Conservation (phyloP, 1,284 basidiomycete species). For the Polyporus tsugae region DNA sequence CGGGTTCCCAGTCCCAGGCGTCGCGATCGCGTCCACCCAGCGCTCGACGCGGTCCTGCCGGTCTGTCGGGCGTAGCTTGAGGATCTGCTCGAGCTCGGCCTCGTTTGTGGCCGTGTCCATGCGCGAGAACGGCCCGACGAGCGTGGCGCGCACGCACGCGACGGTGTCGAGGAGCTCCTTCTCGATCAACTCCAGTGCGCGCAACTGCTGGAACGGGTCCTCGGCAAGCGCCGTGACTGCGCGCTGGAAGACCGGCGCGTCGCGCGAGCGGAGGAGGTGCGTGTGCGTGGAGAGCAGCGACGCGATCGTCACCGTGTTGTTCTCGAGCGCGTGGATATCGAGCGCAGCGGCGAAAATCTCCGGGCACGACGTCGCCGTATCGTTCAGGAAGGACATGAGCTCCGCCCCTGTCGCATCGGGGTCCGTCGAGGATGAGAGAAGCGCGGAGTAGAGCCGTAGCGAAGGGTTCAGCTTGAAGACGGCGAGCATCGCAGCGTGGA, state of each 20-base stretch:
- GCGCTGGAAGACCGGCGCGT: conserved; percentile 52
- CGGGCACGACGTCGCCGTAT: conserved; percentile 54
- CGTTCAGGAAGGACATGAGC: conserved; percentile 48
- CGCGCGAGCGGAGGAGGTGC: conserved; percentile 65
- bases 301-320: conserved; percentile 46
- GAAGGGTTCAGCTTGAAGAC: conserved; percentile 61
- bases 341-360: conserved; percentile 63
- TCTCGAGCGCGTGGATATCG: conserved; percentile 53
- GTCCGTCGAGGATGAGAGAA: conserved; percentile 50
- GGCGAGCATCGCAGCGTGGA: conserved; percentile 51
- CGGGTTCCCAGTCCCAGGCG: conserved; percentile 47
- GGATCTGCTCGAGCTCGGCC: conserved; percentile 53
- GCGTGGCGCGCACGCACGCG: conserved; percentile 49
- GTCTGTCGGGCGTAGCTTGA: conserved; percentile 49
- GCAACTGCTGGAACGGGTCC: conserved; percentile 40
- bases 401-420: conserved; percentile 39
- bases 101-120: conserved; percentile 51
- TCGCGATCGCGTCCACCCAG: conserved; percentile 61
- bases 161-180: conserved; percentile 58
- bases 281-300: conserved; percentile 53
- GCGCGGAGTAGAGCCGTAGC: conserved; percentile 50
- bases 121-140: conserved; percentile 55
- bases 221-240: conserved; percentile 51
- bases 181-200: conserved; percentile 54
- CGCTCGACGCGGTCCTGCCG: conserved; percentile 55